These are phyloP conservation scores for Stevia rebaudiana DNA, from an alignment of 140 eudicot species.

Conservation along the genomic window DNA sequence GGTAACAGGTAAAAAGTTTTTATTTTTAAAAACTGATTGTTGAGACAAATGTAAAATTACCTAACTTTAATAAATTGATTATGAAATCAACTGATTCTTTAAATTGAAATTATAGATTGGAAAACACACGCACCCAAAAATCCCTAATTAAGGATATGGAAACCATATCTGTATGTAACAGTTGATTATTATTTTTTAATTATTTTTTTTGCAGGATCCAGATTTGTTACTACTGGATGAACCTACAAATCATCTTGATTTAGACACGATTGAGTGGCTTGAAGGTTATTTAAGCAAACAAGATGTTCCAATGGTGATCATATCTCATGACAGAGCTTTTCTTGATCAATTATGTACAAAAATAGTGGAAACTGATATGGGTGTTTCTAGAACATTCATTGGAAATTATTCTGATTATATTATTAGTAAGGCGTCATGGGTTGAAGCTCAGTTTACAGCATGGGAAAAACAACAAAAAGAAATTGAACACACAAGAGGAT, in stretches of 20 bases:
- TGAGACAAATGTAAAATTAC: background rate
- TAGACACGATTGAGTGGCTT: constrained; percentile 96
- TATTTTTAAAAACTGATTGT: background rate
- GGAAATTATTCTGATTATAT: constrained; percentile 85
- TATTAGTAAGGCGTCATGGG: constrained; percentile 67
- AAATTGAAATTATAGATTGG: background rate
- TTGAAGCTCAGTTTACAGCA: constrained; percentile 88
- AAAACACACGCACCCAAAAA: background rate
- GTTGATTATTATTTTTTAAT: no score
- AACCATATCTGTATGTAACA: background rate
- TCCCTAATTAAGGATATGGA: background rate
- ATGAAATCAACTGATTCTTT: background rate
- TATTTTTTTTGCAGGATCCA: constrained; percentile 73
- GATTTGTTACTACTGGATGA: constrained; percentile 91
- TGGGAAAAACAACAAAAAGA: constrained; percentile 98
- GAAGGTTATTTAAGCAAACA: constrained; percentile 79
- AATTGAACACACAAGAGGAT: constrained; percentile 74
- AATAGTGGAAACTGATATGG: constrained; percentile 95
- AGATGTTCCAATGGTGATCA: constrained; percentile 95
- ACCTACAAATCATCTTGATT: constrained; percentile 98
- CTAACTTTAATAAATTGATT: background rate
- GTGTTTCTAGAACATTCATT: constrained; percentile 72
- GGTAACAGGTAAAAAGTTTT: background rate
- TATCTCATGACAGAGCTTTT: constrained; percentile 98
- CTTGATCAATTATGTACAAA: constrained; percentile 96